Percentiles rank a stretch among this genome's conserved stretches.
These are phyloP conservation scores for Neocallimastix lanati DNA, from an alignment of 192 early-diverging fungal species.

Conservation along the genomic window DNA sequence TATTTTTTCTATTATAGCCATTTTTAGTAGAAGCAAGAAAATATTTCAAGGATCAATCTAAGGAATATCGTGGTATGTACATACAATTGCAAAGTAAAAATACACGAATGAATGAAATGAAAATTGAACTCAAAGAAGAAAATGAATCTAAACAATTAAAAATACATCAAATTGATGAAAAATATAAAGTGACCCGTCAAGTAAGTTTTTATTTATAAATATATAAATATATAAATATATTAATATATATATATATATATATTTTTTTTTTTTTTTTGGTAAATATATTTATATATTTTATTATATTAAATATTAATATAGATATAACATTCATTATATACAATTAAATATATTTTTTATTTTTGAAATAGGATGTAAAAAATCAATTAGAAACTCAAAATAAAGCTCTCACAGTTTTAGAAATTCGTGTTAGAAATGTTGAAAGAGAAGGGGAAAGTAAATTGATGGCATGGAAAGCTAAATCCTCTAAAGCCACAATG, in stretches of 20 bases:
- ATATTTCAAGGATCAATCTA: not conserved
- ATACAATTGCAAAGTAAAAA: not conserved
- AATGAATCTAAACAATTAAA: not conserved
- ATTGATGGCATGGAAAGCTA: not conserved
- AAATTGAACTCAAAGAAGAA: not conserved
- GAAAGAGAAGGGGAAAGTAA: not conserved
- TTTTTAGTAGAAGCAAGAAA: not conserved
- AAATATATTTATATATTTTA: too few species aligned
- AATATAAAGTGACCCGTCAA: not conserved
- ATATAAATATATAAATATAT: too few species aligned
- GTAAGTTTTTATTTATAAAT: too few species aligned
- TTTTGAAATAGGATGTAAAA: not conserved
- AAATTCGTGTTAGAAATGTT: not conserved
- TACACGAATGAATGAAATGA: not conserved
- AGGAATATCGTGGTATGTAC: not conserved
- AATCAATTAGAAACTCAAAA: not conserved
- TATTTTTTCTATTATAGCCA: not conserved
- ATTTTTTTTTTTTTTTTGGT: not conserved
- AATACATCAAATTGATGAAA: not conserved
- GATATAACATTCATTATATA: too few species aligned
- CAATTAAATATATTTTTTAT: not conserved
- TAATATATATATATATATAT: too few species aligned
- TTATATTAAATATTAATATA: too few species aligned
- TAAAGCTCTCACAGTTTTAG: not conserved
- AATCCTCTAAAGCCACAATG: not conserved